Evolutionary conservation across 352 stramenopile genomes (phyloP).

Genomic region (Pythium aquatile): DNA sequence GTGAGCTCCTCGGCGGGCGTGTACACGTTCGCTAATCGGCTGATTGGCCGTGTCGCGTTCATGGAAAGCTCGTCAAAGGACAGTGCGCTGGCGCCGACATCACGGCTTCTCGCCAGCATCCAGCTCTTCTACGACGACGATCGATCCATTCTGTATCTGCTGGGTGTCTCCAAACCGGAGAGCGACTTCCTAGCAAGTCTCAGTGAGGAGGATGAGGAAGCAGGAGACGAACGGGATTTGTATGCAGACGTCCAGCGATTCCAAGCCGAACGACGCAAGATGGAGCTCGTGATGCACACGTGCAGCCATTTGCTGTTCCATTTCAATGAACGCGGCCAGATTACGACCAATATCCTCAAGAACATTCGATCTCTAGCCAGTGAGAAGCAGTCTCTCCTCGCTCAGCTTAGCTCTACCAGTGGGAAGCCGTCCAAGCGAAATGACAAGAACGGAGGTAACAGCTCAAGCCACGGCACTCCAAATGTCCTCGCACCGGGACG

Average conservation of each 20-base stretch:
- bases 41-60: conserved; percentile 64
- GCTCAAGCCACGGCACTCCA: conserved; percentile 8
- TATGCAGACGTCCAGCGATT: conserved; percentile 25
- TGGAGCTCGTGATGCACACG: conserved; percentile 63
- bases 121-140: conserved; percentile 60
- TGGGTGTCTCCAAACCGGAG: conserved; percentile 48
- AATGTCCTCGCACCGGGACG: conserved; percentile 56
- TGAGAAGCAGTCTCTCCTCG: conserved; percentile 60
- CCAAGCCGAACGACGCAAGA: conserved; percentile 54
- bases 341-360: conserved; percentile 48
- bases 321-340: conserved; percentile 35
- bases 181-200: conserved; percentile 28
- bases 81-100: conserved; percentile 14
- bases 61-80: conserved; percentile 23
- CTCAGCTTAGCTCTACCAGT: conserved; percentile 27
- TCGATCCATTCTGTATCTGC: conserved; percentile 47
- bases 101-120: conserved; percentile 34
- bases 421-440: conserved; percentile 37
- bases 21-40: conserved; percentile 55
- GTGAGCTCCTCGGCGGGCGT: conserved; percentile 32
- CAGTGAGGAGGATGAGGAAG: conserved; percentile 4
- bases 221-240: conserved; percentile 15
- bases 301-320: conserved; percentile 63
- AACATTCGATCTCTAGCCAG: conserved; percentile 39
- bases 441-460: conserved; percentile 32